phyloP scores from a whole-genome alignment of 116 monocot species.

The Zostera marina region DNA sequence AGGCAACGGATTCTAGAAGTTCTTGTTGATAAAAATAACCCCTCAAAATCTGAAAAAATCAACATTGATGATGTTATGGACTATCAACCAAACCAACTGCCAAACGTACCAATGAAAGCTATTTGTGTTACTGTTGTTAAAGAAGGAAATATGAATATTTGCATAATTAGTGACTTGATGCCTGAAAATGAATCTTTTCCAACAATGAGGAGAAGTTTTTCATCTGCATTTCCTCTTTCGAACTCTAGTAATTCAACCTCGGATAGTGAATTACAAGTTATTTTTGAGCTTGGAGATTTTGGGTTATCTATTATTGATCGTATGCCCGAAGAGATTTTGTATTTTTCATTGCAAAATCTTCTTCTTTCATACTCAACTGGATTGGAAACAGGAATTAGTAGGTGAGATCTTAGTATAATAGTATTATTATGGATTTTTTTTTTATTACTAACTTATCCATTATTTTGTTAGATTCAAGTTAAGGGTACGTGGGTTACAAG shows the following conservation, averaged over 20 bases:
- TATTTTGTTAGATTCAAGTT: conserved; percentile 54
- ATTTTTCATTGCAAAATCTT: conserved; percentile 64
- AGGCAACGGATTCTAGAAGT: conserved; percentile 56
- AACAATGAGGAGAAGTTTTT: conserved; percentile 14
- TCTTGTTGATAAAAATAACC: conserved; percentile 59
- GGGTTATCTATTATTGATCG: conserved; percentile 79
- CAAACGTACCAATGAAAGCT: conserved; percentile 33
- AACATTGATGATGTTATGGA: conserved; percentile 70
- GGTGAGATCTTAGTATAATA: conserved; percentile 24
- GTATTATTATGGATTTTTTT: neutral
- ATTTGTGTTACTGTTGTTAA: conserved; percentile 45
- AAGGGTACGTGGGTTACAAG: conserved; percentile 59
- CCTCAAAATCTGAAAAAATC: conserved; percentile 43
- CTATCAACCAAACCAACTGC: conserved; percentile 35
- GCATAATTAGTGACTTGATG: conserved; percentile 76
- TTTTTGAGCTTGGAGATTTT: conserved; percentile 69
- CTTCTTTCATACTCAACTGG: conserved; percentile 78
- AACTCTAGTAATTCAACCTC: conserved; percentile 22
- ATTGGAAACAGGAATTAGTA: conserved; percentile 75
- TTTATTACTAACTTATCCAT: conserved; percentile 7
- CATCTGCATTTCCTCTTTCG: conserved; percentile 31
- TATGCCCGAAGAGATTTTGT: conserved; percentile 88
- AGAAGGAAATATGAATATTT: conserved; percentile 57
- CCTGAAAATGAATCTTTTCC: conserved; percentile 35
- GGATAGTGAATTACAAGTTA: conserved; percentile 70